Conservation (phyloP, 345 rosid species). For the Jatropha curcas region DNA sequence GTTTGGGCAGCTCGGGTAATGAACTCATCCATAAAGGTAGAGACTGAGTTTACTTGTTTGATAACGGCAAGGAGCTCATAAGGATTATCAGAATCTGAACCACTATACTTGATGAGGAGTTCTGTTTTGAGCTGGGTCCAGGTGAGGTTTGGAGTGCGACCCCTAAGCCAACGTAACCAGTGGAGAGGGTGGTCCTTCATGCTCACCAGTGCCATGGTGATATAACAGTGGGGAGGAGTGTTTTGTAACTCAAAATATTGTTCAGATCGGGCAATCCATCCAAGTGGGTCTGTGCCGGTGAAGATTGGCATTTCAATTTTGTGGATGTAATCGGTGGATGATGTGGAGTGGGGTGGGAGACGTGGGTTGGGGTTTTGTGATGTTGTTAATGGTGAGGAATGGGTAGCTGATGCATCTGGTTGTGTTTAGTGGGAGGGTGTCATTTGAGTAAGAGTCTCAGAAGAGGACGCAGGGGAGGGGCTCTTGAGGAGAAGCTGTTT, state of each 20-base stretch:
- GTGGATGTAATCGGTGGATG: no score
- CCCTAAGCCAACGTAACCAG: neutral
- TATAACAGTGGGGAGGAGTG: neutral
- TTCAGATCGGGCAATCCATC: neutral
- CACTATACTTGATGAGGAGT: neutral
- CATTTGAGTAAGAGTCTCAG: neutral
- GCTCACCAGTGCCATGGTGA: neutral
- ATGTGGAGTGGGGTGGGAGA: neutral
- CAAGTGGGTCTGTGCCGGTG: neutral
- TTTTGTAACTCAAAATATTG: neutral
- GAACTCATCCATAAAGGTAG: neutral
- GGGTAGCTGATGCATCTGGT: neutral
- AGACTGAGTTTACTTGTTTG: neutral
- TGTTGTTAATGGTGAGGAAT: neutral
- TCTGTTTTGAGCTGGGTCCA: neutral
- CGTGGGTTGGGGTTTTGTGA: neutral
- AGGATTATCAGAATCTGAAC: neutral
- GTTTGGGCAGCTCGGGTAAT: neutral
- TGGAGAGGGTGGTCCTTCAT: no score
- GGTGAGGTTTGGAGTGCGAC: neutral
- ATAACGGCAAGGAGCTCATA: neutral
- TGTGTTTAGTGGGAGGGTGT: neutral
- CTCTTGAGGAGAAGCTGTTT: neutral
- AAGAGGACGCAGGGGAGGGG: neutral
- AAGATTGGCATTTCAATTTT: neutral